phyloP scores from a whole-genome alignment of 208 protist genomes.

The Leishmania major region DNA sequence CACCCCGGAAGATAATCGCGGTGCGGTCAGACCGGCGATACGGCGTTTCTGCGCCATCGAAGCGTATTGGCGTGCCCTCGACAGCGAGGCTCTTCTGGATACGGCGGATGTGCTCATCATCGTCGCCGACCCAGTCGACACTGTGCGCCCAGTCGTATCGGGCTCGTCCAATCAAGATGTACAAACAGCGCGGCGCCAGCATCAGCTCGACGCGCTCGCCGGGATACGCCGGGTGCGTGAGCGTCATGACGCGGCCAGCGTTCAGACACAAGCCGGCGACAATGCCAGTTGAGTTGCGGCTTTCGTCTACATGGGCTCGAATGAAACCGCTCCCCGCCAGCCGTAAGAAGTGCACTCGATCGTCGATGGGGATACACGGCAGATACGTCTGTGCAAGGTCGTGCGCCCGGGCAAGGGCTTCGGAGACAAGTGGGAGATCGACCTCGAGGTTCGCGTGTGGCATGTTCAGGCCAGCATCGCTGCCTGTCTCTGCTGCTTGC shows the following conservation, averaged over 20 bases:
- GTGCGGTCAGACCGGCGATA: constrained; percentile 62
- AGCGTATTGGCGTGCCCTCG: constrained; percentile 65
- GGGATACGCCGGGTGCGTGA: constrained; percentile 73
- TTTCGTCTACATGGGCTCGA: constrained; percentile 78
- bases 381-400: constrained; percentile 54
- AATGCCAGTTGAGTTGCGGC: constrained; percentile 83
- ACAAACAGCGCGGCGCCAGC: constrained; percentile 77
- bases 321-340: constrained; percentile 84
- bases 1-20: constrained; percentile 78
- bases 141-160: constrained; percentile 87
- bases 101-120: constrained; percentile 76
- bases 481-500: constrained; percentile 18
- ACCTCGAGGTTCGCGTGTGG: constrained; percentile 26
- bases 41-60: constrained; percentile 62
- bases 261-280: constrained; percentile 72
- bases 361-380: constrained; percentile 75
- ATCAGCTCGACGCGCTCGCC: constrained; percentile 72
- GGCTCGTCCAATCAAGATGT: constrained; percentile 68
- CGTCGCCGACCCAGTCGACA: constrained; percentile 78
- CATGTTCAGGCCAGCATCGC: constrained; percentile 23
- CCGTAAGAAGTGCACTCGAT: constrained; percentile 83
- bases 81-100: constrained; percentile 52
- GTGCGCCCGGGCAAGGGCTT: constrained; percentile 44
- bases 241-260: constrained; percentile 79
- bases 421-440: constrained; percentile 35